Evolutionary conservation across 2,329 filamentous ascomycete genomes (phyloP).

Genomic region (Lachnellula occidentalis): DNA sequence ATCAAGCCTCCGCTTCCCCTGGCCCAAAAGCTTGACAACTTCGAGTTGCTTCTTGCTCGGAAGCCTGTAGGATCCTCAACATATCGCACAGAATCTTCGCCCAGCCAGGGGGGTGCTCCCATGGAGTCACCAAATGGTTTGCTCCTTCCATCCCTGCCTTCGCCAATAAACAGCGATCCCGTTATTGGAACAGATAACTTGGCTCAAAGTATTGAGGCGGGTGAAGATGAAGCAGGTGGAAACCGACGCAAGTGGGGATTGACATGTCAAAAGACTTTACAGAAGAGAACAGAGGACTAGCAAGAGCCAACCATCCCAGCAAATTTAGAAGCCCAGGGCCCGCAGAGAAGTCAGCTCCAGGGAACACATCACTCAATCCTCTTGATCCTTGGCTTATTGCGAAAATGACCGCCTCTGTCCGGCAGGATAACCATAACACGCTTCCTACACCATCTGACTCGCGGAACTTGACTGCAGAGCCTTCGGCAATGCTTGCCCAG

Average conservation of each 20-base stretch:
- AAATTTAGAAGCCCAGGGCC: background rate
- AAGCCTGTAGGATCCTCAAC: conserved; percentile 1
- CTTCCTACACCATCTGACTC: background rate
- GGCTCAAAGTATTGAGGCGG: background rate
- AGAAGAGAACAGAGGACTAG: conserved; percentile 34
- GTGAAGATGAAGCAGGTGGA: background rate
- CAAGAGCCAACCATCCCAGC: background rate
- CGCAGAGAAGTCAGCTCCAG: background rate
- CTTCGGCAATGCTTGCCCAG: background rate
- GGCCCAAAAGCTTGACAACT: conserved; percentile 9
- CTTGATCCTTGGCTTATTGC: conserved; percentile 39
- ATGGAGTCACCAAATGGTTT: background rate
- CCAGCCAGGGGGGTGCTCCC: background rate
- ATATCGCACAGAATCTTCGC: background rate
- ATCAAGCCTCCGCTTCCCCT: background rate
- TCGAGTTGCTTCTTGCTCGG: conserved; percentile 25
- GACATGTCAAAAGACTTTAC: conserved; percentile 44
- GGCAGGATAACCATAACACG: background rate
- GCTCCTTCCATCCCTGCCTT: background rate
- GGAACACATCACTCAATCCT: background rate
- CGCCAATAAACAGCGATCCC: background rate
- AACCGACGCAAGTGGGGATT: conserved; percentile 27
- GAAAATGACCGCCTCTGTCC: conserved; percentile 31
- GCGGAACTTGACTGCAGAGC: conserved; percentile 9
- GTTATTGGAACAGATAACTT: background rate